These are phyloP conservation scores for Podaxis sp. DNA, from an alignment of 768 basidiomycete species.

Conservation along the genomic window DNA sequence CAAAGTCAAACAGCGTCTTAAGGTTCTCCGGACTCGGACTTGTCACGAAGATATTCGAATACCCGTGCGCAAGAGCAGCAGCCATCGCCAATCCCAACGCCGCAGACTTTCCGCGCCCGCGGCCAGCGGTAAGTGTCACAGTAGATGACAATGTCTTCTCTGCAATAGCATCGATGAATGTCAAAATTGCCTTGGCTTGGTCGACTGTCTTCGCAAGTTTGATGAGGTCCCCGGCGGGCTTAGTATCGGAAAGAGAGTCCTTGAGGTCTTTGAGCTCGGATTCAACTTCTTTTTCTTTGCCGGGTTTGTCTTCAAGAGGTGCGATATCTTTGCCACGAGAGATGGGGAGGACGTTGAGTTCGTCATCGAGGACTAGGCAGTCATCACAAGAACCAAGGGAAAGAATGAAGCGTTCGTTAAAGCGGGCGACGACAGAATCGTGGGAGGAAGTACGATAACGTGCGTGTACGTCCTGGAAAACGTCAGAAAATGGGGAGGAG, in stretches of 20 bases:
- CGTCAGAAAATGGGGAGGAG: not conserved
- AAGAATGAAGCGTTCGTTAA: constrained; percentile 98
- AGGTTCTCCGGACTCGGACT: constrained; percentile 97
- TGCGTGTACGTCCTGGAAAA: constrained; percentile 86
- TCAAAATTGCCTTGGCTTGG: constrained; percentile 92
- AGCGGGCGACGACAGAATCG: constrained; percentile 86
- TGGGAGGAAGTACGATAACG: constrained; percentile 93
- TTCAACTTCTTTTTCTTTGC: constrained; percentile 41
- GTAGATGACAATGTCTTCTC: constrained; percentile 94
- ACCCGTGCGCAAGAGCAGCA: constrained; percentile 89
- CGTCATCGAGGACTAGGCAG: constrained; percentile 94
- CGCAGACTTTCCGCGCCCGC: constrained; percentile 96
- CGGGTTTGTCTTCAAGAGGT: constrained; percentile 49
- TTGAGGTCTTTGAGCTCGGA: constrained; percentile 77
- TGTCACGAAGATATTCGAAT: constrained; percentile 97
- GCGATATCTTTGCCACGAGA: constrained; percentile 93
- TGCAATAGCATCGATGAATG: constrained; percentile 91
- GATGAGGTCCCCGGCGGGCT: constrained; percentile 85
- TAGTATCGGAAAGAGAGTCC: constrained; percentile 74
- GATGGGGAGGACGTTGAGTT: constrained; percentile 95
- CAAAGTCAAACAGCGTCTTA: constrained; percentile 96
- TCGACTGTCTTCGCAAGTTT: constrained; percentile 91
- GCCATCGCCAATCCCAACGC: constrained; percentile 95
- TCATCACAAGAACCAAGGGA: constrained; percentile 92
- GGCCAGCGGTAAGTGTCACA: constrained; percentile 90